A percentile compares a stretch with the other conserved stretches of the same genome.
Evolutionary conservation across 805 yeast species (phyloP).

Genomic region (Nakazawaea wyomingensis): DNA sequence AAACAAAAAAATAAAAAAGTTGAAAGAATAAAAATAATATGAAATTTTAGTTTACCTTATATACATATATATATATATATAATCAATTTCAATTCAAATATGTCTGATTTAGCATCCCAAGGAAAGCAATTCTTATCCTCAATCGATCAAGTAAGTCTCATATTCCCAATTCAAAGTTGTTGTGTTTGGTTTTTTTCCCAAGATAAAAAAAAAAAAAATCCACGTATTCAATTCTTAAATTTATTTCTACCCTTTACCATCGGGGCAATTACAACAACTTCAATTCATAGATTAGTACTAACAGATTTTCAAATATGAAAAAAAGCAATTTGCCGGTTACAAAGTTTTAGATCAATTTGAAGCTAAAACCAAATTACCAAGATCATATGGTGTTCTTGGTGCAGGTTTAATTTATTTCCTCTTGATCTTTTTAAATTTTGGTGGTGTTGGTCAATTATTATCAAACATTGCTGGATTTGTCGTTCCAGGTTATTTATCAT

Average conservation of each 20-base stretch:
- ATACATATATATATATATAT: too few species aligned
- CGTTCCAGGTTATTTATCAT: constrained; percentile 84
- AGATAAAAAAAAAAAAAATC: too few species aligned
- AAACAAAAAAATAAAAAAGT: too few species aligned
- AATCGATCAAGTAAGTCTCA: constrained; percentile 17
- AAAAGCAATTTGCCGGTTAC: constrained; percentile 26
- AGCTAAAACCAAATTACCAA: constrained; percentile 52
- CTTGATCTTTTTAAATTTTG: constrained; percentile 80
- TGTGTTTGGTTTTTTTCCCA: too few species aligned
- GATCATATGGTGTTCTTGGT: constrained; percentile 77
- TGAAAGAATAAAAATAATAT: too few species aligned
- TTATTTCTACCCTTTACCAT: too few species aligned
- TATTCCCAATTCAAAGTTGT: too few species aligned
- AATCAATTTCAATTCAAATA: constrained; percentile 13
- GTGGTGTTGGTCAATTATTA: constrained; percentile 91
- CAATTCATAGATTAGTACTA: too few species aligned
- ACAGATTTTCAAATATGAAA: background rate
- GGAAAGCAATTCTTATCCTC: constrained; percentile 39
- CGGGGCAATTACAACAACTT: too few species aligned
- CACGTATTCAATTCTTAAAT: too few species aligned
- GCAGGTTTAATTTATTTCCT: constrained; percentile 63
- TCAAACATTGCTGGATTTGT: constrained; percentile 90
- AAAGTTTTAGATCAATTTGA: constrained; percentile 35
- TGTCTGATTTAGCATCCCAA: constrained; percentile 42
- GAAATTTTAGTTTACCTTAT: too few species aligned